Conservation (phyloP, 371 early-diverging fungal species). For the Mortierella sp. region DNA sequence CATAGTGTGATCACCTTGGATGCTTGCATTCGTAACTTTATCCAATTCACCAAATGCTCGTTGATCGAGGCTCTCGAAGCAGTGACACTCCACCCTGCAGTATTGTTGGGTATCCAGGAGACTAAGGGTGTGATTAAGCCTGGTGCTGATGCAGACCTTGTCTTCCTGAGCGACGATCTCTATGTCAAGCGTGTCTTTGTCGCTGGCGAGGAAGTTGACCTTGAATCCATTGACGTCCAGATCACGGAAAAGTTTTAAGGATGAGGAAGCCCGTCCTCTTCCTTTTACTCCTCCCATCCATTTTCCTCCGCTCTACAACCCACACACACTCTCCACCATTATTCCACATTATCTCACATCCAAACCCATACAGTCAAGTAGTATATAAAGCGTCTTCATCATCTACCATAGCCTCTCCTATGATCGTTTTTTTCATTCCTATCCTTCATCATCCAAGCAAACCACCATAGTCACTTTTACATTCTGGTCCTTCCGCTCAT, state of each 20-base stretch:
- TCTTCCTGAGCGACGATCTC: conserved; percentile 78
- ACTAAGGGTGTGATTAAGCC: conserved; percentile 79
- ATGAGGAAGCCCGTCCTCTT: background rate
- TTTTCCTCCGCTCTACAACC: no score
- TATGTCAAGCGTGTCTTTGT: conserved; percentile 77
- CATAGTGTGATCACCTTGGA: conserved; percentile 74
- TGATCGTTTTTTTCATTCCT: no score
- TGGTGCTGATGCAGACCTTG: conserved; percentile 86
- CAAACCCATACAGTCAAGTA: no score
- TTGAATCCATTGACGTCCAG: conserved; percentile 50
- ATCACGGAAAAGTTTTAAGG: conserved; percentile 52
- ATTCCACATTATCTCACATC: no score
- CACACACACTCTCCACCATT: no score
- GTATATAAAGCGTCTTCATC: no score
- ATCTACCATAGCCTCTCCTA: no score
- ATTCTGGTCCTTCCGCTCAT: no score
- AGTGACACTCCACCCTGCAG: conserved; percentile 87
- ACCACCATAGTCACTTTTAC: no score
- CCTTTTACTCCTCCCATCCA: no score
- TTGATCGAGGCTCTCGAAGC: conserved; percentile 87
- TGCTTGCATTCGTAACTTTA: conserved; percentile 83
- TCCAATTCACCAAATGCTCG: conserved; percentile 80
- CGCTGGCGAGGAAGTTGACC: conserved; percentile 74
- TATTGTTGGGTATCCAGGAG: conserved; percentile 75
- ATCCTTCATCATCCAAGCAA: no score